Conservation (phyloP, 768 basidiomycete species). For the Macrocybe gigantea region DNA sequence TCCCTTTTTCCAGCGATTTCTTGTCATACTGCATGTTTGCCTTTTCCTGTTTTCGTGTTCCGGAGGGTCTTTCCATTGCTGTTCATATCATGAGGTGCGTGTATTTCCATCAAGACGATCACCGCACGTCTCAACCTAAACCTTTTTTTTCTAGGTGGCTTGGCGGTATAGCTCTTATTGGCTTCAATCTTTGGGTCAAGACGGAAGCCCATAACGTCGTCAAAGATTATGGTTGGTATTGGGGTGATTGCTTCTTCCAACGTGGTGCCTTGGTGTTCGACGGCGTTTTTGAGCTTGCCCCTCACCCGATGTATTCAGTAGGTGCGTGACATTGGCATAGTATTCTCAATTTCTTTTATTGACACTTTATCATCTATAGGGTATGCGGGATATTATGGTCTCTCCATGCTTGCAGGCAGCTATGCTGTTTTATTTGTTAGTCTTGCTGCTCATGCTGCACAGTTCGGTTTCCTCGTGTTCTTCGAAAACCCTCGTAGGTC, state of each 20-base stretch:
- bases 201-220: conserved; percentile 96
- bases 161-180: conserved; percentile 77
- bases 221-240: conserved; percentile 98
- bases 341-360: no score
- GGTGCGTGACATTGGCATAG: conserved; percentile 23
- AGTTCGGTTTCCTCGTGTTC: conserved; percentile 92
- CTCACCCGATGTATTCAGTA: conserved; percentile 96
- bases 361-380: conserved; percentile 33
- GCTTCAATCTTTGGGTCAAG: conserved; percentile 98
- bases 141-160: conserved; percentile 71
- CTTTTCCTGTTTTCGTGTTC: conserved; percentile 86
- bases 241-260: conserved; percentile 92
- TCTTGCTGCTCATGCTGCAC: conserved; percentile 90
- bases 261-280: conserved; percentile 94
- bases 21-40: conserved; percentile 93
- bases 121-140: background rate
- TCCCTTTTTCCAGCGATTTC: conserved; percentile 64
- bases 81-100: conserved; percentile 75
- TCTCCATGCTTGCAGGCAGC: conserved; percentile 85
- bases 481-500: conserved; percentile 96
- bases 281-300: conserved; percentile 93
- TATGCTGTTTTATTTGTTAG: conserved; percentile 90
- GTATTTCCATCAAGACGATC: background rate
- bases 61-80: conserved; percentile 62
- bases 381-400: conserved; percentile 97